These are phyloP conservation scores for Chlamydomonas asymmetrica DNA, from an alignment of 139 green algal genomes.

Conservation along the genomic window DNA sequence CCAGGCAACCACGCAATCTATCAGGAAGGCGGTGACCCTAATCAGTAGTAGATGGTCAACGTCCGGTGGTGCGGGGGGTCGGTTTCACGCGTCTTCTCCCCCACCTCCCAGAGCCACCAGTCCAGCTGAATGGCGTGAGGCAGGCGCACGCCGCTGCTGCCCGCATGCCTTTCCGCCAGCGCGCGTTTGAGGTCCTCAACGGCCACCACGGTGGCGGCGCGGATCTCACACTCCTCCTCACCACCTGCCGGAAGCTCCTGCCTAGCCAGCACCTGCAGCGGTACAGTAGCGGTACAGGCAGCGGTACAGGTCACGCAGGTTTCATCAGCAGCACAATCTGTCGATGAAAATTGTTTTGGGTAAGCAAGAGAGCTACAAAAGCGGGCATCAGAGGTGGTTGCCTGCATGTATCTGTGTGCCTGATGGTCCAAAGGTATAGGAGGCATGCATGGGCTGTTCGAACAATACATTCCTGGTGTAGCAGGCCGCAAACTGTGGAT, in stretches of 20 bases:
- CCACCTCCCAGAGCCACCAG: conserved; percentile 85
- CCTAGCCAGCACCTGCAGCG: conserved; percentile 39
- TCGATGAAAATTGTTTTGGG: too few relatives aligned
- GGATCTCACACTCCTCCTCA: conserved; percentile 78
- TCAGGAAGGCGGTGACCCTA: not conserved
- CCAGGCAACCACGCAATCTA: too few relatives aligned
- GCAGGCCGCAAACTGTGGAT: too few relatives aligned
- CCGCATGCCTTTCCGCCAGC: too few relatives aligned
- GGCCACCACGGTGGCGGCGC: conserved; percentile 64
- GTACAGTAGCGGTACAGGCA: not conserved
- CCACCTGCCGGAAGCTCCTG: conserved; percentile 51
- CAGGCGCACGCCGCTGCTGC: not conserved
- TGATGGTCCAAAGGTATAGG: too few relatives aligned
- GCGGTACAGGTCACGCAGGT: not conserved
- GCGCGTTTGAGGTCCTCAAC: conserved; percentile 60
- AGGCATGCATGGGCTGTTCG: too few relatives aligned
- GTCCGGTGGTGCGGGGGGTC: conserved; percentile 75
- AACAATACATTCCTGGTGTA: too few relatives aligned
- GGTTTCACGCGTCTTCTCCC: conserved; percentile 47
- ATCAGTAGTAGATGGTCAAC: conserved; percentile 79
- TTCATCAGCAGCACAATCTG: not conserved
- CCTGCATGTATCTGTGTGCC: too few relatives aligned
- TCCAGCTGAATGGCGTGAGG: conserved; percentile 70
- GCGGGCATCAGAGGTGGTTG: too few relatives aligned
- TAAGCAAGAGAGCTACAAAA: too few relatives aligned